phyloP scores from a whole-genome alignment of 805 yeast species.

The Maudiozyma bulderi region DNA sequence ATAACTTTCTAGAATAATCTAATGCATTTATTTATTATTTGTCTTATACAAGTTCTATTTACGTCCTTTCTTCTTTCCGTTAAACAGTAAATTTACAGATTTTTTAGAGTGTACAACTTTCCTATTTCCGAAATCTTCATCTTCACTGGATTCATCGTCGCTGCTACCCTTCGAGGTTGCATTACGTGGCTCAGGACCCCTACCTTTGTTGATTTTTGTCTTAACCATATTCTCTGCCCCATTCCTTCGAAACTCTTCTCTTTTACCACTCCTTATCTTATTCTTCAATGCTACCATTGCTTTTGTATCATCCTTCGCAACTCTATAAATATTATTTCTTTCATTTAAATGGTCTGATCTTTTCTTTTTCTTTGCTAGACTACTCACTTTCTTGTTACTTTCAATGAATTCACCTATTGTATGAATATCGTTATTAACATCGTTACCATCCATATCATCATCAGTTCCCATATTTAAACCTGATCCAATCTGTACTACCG shows the following conservation, averaged over 20 bases:
- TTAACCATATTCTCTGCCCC: not conserved
- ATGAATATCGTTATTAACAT: constrained; percentile 18
- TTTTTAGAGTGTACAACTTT: constrained; percentile 17
- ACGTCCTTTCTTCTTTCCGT: constrained; percentile 11
- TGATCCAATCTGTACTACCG: constrained; percentile 27
- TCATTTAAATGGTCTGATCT: constrained; percentile 4
- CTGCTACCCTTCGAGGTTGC: not conserved
- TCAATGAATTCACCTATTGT: constrained; percentile 30
- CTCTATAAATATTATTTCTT: constrained; percentile 17
- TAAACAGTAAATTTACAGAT: constrained; percentile 21
- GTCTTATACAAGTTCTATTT: not conserved
- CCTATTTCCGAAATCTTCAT: constrained; percentile 9
- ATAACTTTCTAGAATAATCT: not conserved
- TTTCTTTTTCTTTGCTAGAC: constrained; percentile 26
- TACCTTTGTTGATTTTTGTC: not conserved
- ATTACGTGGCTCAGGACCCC: too few relatives aligned
- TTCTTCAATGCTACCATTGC: constrained; percentile 29
- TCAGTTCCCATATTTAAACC: constrained; percentile 18
- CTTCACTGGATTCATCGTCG: constrained; percentile 2
- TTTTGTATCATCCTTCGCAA: constrained; percentile 25
- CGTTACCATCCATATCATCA: not conserved
- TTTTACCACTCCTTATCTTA: constrained; percentile 22
- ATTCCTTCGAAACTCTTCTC: constrained; percentile 10
- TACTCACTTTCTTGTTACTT: constrained; percentile 26
- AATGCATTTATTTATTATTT: not conserved